Percentiles rank a stretch among this genome's conserved stretches.
These are phyloP conservation scores for Ascochyta pisi DNA, from an alignment of 2,329 filamentous ascomycete genomes.

Conservation along the genomic window DNA sequence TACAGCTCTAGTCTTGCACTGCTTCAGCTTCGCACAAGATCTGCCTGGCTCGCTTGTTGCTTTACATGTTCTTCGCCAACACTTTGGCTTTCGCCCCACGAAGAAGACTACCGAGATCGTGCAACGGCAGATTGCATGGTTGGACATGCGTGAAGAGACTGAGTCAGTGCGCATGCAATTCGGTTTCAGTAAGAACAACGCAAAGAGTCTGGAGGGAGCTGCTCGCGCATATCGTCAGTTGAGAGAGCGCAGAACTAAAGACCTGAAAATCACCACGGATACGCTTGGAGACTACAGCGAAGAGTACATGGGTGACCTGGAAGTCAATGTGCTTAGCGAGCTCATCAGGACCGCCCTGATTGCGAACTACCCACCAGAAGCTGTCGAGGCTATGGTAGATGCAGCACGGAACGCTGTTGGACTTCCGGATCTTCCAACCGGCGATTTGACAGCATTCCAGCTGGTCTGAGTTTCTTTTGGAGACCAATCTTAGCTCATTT, in stretches of 20 bases:
- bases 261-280: constrained; percentile 24
- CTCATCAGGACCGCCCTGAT: constrained; percentile 41
- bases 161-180: constrained; percentile 23
- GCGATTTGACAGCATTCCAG: constrained; percentile 29
- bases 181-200: constrained; percentile 18
- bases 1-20: constrained; percentile 40
- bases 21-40: constrained; percentile 44
- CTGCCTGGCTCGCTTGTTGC: constrained; percentile 44
- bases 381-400: constrained; percentile 41
- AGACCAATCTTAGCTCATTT: not conserved
- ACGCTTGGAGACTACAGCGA: constrained; percentile 23
- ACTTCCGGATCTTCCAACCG: constrained; percentile 34
- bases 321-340: constrained; percentile 41
- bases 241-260: constrained; percentile 22
- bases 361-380: constrained; percentile 27
- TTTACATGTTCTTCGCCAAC: constrained; percentile 38
- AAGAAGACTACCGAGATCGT: constrained; percentile 29
- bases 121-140: constrained; percentile 39
- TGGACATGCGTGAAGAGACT: constrained; percentile 25
- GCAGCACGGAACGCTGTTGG: constrained; percentile 35
- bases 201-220: constrained; percentile 19
- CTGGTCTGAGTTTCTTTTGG: not conserved
- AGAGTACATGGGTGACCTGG: constrained; percentile 33
- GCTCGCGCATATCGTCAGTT: constrained; percentile 29
- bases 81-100: constrained; percentile 38